phyloP scores from a whole-genome alignment of 2,329 filamentous ascomycete genomes.

The Fusarium sp. region DNA sequence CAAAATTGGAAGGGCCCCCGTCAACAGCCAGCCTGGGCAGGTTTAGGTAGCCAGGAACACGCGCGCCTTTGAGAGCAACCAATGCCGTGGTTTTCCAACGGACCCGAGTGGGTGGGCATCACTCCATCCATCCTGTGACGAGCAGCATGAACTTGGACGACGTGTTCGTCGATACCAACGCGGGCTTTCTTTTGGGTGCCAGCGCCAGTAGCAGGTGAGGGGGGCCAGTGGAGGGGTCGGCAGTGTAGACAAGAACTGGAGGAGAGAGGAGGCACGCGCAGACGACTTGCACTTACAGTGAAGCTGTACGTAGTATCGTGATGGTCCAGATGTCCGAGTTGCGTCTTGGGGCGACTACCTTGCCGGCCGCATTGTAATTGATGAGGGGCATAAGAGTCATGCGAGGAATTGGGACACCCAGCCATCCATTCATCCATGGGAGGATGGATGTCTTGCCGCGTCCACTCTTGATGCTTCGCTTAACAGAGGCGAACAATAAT shows the following conservation, averaged over 20 bases:
- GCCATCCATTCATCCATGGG: not conserved
- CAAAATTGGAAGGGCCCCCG: conserved; percentile 12
- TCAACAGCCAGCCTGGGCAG: conserved; percentile 16
- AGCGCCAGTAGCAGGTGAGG: not conserved
- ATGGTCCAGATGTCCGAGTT: not conserved
- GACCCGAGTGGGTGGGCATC: conserved; percentile 5
- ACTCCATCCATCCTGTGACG: not conserved
- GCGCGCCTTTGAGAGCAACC: conserved; percentile 8
- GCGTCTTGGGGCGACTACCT: not conserved
- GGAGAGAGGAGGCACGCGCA: not conserved
- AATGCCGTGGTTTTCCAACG: conserved; percentile 15
- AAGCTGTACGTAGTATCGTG: not conserved
- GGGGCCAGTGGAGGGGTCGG: not conserved
- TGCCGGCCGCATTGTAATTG: conserved; percentile 4
- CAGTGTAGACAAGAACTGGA: not conserved
- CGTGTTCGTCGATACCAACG: conserved; percentile 4
- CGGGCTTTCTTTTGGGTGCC: not conserved
- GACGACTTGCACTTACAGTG: not conserved
- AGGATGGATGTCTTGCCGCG: not conserved
- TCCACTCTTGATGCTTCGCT: conserved; percentile 1
- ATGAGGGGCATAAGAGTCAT: not conserved
- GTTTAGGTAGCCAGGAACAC: conserved; percentile 35
- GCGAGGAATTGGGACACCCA: not conserved
- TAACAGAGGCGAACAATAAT: not conserved
- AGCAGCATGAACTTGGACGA: conserved; percentile 18